Percentiles rank a stretch among this genome's conserved stretches.
Evolutionary conservation across 192 early-diverging fungal species (phyloP).

Genomic region (Allomyces javanicus): DNA sequence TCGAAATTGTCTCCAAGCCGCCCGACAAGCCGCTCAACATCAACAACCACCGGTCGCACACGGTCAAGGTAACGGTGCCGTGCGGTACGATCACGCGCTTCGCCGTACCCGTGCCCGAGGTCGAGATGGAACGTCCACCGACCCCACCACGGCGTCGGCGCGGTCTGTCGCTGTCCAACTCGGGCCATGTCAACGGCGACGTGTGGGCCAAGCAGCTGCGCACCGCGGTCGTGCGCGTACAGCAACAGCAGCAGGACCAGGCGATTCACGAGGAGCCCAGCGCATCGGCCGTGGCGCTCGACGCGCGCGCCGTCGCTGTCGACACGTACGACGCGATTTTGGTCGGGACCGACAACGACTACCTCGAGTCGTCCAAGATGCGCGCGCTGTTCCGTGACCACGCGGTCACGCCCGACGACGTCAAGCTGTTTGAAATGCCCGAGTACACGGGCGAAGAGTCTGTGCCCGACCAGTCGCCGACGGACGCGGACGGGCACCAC

Average conservation of each 20-base stretch:
- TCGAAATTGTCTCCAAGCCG: neutral
- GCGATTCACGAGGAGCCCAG: neutral
- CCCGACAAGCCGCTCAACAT: neutral
- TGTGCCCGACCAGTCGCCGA: constrained; percentile 1
- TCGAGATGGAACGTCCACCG: neutral
- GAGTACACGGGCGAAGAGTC: constrained; percentile 22
- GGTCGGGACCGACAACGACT: constrained; percentile 41
- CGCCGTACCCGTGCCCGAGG: neutral
- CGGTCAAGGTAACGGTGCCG: neutral
- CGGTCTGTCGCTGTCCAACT: constrained; percentile 1
- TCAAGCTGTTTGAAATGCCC: constrained; percentile 37
- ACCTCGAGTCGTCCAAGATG: constrained; percentile 26
- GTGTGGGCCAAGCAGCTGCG: too few relatives aligned
- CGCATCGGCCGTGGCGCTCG: neutral
- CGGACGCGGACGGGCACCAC: neutral
- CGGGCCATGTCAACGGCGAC: neutral
- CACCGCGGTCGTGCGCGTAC: too few relatives aligned
- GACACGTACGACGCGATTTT: constrained; percentile 27
- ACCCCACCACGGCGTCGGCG: constrained; percentile 1
- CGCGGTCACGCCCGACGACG: constrained; percentile 32
- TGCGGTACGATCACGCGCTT: neutral
- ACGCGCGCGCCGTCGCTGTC: neutral
- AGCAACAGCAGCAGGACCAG: neutral
- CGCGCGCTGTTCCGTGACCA: constrained; percentile 26
- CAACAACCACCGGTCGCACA: neutral